Evolutionary conservation across 148 eudicot genomes (phyloP).

Genomic region (Spergularia bocconei): DNA sequence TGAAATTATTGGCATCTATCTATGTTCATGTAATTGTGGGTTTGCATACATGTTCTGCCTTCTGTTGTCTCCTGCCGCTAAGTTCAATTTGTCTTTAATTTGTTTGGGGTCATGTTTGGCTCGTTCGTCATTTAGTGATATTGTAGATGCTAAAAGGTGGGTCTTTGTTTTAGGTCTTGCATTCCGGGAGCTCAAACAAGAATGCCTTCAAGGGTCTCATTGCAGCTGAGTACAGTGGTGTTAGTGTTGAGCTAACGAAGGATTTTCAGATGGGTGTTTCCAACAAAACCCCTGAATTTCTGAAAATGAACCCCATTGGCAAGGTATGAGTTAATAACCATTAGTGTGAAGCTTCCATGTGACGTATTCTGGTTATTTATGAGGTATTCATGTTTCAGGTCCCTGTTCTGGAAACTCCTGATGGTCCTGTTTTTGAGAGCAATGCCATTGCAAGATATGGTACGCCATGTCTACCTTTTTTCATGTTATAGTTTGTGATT

Average conservation of each 20-base stretch:
- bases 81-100: background rate
- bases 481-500: constrained; percentile 24
- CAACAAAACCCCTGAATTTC: constrained; percentile 66
- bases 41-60: background rate
- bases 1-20: background rate
- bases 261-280: constrained; percentile 69
- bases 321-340: constrained; percentile 37
- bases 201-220: constrained; percentile 71
- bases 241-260: constrained; percentile 46
- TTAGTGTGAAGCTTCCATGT: background rate
- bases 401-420: constrained; percentile 68
- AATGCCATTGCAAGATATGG: constrained; percentile 80
- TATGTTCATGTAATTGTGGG: background rate
- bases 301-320: constrained; percentile 77
- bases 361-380: background rate
- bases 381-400: constrained; percentile 29
- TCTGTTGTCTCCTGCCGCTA: background rate
- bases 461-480: constrained; percentile 20
- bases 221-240: constrained; percentile 64
- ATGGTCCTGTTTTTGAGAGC: constrained; percentile 59
- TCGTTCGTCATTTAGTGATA: background rate
- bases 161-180: constrained; percentile 46
- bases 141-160: background rate
- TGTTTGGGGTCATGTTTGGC: background rate
- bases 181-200: constrained; percentile 48